Conservation (phyloP, 78 protist species). For the Protostelium mycophagum region DNA sequence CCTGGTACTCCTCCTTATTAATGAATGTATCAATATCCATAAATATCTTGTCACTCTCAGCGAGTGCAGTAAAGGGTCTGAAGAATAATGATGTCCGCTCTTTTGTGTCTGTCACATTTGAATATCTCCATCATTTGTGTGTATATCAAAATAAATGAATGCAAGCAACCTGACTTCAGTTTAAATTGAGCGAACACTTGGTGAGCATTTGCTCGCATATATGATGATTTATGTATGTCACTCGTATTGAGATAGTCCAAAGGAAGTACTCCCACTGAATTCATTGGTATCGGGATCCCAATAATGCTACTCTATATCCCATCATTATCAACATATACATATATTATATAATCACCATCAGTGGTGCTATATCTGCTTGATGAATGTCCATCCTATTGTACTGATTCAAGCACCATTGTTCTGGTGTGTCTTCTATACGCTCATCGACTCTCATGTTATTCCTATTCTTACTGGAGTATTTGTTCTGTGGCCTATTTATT, state of each 20-base stretch:
- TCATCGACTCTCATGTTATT: too few species aligned
- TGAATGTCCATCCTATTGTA: conserved; percentile 55
- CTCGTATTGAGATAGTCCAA: conserved; percentile 32
- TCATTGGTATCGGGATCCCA: conserved; percentile 73
- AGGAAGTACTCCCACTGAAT: conserved; percentile 78
- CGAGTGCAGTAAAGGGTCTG: conserved; percentile 22
- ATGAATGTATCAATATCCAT: background rate
- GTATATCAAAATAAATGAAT: background rate
- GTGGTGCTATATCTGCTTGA: conserved; percentile 83
- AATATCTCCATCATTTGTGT: background rate
- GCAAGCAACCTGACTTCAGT: conserved; percentile 4
- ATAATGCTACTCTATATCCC: conserved; percentile 34
- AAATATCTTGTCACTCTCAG: background rate
- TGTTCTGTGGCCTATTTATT: conserved; percentile 41
- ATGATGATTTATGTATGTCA: conserved; percentile 13
- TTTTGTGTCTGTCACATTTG: background rate
- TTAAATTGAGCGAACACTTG: conserved; percentile 55
- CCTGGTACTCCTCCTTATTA: background rate
- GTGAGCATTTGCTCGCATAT: conserved; percentile 45
- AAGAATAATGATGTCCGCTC: conserved; percentile 24
- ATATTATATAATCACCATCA: too few species aligned
- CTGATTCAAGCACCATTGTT: conserved; percentile 28
- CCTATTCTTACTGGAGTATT: conserved; percentile 20
- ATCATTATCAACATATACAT: background rate
- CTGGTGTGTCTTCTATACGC: conserved; percentile 22